Base-by-base conservation (phyloP, 495 filamentous ascomycete genomes). In the Daldinia grandis region DNA sequence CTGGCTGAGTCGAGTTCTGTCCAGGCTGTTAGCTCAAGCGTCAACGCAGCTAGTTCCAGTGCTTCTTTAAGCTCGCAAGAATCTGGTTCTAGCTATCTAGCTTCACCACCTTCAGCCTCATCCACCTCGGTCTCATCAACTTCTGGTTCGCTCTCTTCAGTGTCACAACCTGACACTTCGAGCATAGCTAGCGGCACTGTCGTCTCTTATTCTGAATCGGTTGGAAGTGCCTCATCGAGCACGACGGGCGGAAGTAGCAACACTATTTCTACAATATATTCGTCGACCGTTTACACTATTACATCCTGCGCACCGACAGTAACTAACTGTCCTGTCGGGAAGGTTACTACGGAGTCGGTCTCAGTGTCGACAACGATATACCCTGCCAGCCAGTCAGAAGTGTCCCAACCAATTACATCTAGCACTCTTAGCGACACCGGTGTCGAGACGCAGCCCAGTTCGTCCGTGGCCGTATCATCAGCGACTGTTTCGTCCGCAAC, bases 241-340 rank as follows among this genome's bases (percentile, higher is more conserved):
- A 33, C 24, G 28, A 64, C 59, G 4, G 28, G 37, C 33, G n/a
- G 10, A 21, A 27, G 8, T 14, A 19, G 33, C 1, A 55, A 27
- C 21, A 86, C 84, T 63, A 85, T 83, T 33, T 89, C 86, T 14
- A 90, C 88, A 37, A 77, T 89, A 33, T 88, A 83, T 76, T 76
- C 81, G 15, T 90, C 88, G 12, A 84, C 80, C 57, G 80, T 82
- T 73, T 78, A 85, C 58, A 89, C 88, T 4, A 78, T 88, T 74
- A 87, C 85, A 4, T 84, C 82, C 64, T 90, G 87, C 73, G 79
- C 83, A 5, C 74, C 88, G 1, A 84, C 78, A 10, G 84, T 90
- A 10, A 87, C 83, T 56, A 76, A 87, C 72, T 91, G 89, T 78
- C 87, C 87, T 15, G 49, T 86, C 74, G 47, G 86, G 78, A 63